Evolutionary conservation across 202 grass and related monocot species (phyloP), one percentile per base, ranked within the genome.

Genomic region (Musa balbisiana): DNA sequence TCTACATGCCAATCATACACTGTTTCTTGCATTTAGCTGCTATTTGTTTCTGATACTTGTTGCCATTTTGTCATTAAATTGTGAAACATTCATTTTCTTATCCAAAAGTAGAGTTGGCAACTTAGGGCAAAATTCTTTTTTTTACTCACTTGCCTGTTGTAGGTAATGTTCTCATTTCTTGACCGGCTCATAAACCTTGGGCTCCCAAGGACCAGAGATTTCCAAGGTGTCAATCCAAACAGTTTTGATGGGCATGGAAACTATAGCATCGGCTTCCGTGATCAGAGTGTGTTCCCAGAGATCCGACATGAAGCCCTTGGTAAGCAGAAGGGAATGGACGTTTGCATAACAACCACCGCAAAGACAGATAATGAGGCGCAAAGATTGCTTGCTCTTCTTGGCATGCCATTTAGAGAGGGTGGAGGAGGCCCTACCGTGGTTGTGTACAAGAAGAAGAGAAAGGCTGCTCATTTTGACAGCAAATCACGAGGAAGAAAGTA

Each of bases 151-250:
- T 64, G 4, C 33, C 4, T 43, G 62, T 43, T 78, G 49, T 64
- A 94, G 94, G 60, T 93, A 54, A 98, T 98, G 94, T 98, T 75
- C 75, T 88, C 90, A 49, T 94, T 98, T 80, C 80, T 98, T 19
- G 94, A 98, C 71, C 88, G 94, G 81, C 88, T 98, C 67, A 90
- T 98, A 83, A 98, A 98, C 80, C 87, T 98, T 55, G 89, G 86
- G 22, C 79, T 98, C 43, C 94, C 91, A 79, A 87, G 94, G 80
- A 88, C 90, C 16, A 87, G 82, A 68, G 94, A 98, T 63, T 94
- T 98, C 78, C 80, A 91, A 76, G 91, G 94, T 51, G 85, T 87
- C 72, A 98, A 92, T 73, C 85, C 88, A 1, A 93, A 85, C 83
- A 98, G 94, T 73, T 98, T 98, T 3, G 94, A 98, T 6, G 83